phyloP scores from a whole-genome alignment of 2,329 filamentous ascomycete genomes.

The Verticillium nonalfalfae region DNA sequence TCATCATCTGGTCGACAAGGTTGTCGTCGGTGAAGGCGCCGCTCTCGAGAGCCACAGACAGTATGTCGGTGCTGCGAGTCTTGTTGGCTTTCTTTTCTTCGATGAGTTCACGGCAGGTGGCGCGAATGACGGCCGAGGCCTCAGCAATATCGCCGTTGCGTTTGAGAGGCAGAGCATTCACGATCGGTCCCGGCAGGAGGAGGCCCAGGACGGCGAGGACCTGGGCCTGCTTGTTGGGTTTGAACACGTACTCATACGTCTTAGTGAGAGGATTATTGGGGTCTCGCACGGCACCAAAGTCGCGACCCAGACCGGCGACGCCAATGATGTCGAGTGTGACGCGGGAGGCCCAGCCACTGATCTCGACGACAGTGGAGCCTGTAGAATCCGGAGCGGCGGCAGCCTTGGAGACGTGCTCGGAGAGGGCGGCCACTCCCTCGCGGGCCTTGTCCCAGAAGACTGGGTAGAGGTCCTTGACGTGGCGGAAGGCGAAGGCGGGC shows the following conservation, averaged over 20 bases:
- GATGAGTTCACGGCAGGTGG: slow-evolving; percentile 63
- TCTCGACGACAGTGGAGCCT: slow-evolving; percentile 41
- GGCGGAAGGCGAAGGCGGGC: slow-evolving; percentile 80
- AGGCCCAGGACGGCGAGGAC: slow-evolving; percentile 51
- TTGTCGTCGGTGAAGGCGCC: slow-evolving; percentile 72
- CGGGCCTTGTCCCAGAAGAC: slow-evolving; percentile 74
- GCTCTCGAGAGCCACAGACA: slow-evolving; percentile 72
- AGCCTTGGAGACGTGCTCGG: slow-evolving; percentile 28
- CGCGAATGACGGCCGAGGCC: slow-evolving; percentile 54
- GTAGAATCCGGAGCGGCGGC: slow-evolving; percentile 21
- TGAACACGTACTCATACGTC: slow-evolving; percentile 51
- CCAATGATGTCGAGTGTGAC: slow-evolving; percentile 73
- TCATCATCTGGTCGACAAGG: slow-evolving; percentile 86
- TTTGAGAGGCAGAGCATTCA: slow-evolving; percentile 59
- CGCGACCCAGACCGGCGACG: slow-evolving; percentile 61
- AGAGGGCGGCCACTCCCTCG: slow-evolving; percentile 61
- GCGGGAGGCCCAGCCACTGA: slow-evolving; percentile 58
- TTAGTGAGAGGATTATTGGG: slow-evolving; percentile 51
- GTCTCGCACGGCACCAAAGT: slow-evolving; percentile 61
- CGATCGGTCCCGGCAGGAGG: slow-evolving; percentile 57
- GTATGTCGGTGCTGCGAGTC: slow-evolving; percentile 60
- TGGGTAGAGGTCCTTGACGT: slow-evolving; percentile 79
- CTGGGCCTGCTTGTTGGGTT: slow-evolving; percentile 42
- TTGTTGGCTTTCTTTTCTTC: slow-evolving; percentile 56
- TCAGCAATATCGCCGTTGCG: slow-evolving; percentile 59